Conservation (phyloP, 345 rosid species). For the Camelina neglecta region DNA sequence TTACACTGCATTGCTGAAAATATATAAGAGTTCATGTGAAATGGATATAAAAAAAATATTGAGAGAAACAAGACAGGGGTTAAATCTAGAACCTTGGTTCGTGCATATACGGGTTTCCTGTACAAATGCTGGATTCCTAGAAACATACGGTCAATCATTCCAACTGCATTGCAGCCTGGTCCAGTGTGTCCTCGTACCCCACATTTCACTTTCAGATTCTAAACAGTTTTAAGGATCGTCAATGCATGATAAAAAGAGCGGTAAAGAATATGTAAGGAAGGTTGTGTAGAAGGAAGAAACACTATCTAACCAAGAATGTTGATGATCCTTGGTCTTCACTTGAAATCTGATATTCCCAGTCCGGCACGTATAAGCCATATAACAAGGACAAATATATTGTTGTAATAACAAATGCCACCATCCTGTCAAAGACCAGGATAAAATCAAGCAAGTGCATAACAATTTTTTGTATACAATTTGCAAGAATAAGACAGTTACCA, state of each 20-base stretch:
- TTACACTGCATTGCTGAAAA: conserved; percentile 73
- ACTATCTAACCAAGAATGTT: conserved; percentile 53
- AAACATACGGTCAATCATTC: conserved; percentile 77
- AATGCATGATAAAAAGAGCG: not conserved
- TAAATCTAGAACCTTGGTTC: conserved; percentile 55
- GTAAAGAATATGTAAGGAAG: not conserved
- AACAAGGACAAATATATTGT: conserved; percentile 53
- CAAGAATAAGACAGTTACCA: conserved; percentile 47
- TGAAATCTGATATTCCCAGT: conserved; percentile 78
- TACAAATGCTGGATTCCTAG: conserved; percentile 78
- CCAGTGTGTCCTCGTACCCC: conserved; percentile 75
- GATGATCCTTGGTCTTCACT: conserved; percentile 48
- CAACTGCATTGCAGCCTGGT: conserved; percentile 87
- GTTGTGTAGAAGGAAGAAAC: not conserved
- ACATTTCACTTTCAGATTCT: conserved; percentile 69
- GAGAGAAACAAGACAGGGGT: not conserved
- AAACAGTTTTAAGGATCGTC: conserved; percentile 1
- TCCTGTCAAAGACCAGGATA: conserved; percentile 48
- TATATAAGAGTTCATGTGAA: conserved; percentile 29
- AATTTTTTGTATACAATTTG: not conserved
- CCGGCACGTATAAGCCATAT: conserved; percentile 76
- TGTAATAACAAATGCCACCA: conserved; percentile 55
- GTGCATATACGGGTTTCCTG: conserved; percentile 63
- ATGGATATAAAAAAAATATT: not conserved
- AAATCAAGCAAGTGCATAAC: conserved; percentile 23